Evolutionary conservation across 192 early-diverging fungal species (phyloP).

Genomic region (Nowakowskiella sp.): DNA sequence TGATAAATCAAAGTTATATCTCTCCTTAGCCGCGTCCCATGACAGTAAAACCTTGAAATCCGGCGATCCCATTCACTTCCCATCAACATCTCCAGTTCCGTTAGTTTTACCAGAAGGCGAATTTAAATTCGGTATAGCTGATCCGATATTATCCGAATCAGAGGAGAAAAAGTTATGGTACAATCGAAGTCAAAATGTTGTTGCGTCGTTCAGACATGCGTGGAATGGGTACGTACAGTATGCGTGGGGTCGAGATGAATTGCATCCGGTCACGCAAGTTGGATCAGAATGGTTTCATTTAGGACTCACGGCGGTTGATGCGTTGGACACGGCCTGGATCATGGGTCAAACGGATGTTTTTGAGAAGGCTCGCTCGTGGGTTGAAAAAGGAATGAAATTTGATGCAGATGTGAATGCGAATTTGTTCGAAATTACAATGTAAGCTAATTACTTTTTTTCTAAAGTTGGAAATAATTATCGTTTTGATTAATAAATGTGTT

Average conservation of each 20-base stretch:
- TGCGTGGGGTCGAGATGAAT: constrained; percentile 81
- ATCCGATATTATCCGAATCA: no score
- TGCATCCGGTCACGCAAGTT: constrained; percentile 58
- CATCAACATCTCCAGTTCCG: no score
- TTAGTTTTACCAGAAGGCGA: no score
- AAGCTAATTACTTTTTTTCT: background rate
- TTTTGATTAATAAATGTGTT: constrained; percentile 66
- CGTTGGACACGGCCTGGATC: constrained; percentile 73
- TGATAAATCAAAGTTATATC: no score
- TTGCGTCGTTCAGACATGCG: constrained; percentile 62
- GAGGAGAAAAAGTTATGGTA: no score
- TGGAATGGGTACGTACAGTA: constrained; percentile 66
- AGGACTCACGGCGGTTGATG: constrained; percentile 77
- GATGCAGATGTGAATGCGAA: constrained; percentile 34
- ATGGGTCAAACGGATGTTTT: constrained; percentile 71
- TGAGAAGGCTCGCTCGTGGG: constrained; percentile 55
- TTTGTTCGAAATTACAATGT: constrained; percentile 6
- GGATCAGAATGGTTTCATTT: constrained; percentile 68
- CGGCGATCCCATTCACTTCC: no score
- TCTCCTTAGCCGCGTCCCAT: no score
- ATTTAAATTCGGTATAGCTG: no score
- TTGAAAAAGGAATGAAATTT: constrained; percentile 52
- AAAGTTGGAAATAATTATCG: no score
- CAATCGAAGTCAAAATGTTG: constrained; percentile 48
- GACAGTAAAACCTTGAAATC: no score